Evolutionary conservation across 352 stramenopile genomes (phyloP).

Genomic region (Phytophthora europaea): DNA sequence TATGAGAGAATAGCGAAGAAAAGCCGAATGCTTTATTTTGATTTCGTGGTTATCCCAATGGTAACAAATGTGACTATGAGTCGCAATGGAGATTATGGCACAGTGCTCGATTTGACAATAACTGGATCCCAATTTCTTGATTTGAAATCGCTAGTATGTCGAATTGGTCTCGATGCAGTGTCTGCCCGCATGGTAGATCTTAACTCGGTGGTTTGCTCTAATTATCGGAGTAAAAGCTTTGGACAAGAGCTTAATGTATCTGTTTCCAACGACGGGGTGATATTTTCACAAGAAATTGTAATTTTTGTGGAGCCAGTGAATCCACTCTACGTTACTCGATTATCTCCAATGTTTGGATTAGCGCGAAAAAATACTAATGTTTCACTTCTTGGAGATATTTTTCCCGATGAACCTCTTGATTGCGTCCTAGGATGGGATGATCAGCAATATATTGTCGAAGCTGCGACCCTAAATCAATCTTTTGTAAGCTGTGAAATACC

Average conservation of each 20-base stretch:
- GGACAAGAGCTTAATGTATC: conserved; percentile 33
- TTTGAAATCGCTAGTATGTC: conserved; percentile 19
- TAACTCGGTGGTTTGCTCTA: conserved; percentile 28
- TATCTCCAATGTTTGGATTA: conserved; percentile 42
- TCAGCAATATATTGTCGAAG: conserved; percentile 12
- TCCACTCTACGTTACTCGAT: conserved; percentile 18
- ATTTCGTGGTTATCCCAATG: conserved; percentile 37
- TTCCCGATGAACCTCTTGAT: conserved; percentile 24
- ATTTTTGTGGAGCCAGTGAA: conserved; percentile 5
- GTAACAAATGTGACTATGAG: conserved; percentile 27
- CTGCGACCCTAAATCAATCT: conserved; percentile 35
- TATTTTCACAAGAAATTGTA: conserved; percentile 34
- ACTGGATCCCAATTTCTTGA: conserved; percentile 28
- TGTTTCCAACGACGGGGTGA: conserved; percentile 44
- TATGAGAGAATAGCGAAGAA: conserved; percentile 16
- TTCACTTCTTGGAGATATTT: conserved; percentile 27
- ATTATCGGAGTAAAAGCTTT: neutral
- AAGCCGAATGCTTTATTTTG: conserved; percentile 17
- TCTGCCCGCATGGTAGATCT: conserved; percentile 3
- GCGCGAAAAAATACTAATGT: conserved; percentile 26
- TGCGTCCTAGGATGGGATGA: conserved; percentile 57
- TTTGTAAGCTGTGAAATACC: conserved; percentile 43
- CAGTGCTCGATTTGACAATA: conserved; percentile 22
- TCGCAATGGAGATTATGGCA: neutral
- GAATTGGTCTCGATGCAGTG: conserved; percentile 23